Conservation (phyloP, 495 filamentous ascomycete species). For the Glonium stellatum region DNA sequence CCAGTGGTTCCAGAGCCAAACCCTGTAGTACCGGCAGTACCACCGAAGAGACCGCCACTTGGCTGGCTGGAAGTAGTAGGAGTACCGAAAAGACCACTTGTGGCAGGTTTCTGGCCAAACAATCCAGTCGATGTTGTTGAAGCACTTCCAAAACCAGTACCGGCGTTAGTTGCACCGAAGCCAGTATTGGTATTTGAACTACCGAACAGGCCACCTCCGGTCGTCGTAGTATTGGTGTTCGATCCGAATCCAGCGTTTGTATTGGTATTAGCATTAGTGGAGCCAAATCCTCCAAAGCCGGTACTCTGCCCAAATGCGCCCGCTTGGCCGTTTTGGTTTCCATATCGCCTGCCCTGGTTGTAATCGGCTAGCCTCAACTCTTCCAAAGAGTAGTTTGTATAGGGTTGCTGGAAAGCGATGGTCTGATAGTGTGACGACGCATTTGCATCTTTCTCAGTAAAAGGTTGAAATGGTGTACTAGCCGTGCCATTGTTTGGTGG, state of each 20-base stretch:
- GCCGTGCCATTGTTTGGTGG: slow-evolving; percentile 59
- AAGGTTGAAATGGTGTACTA: slow-evolving; percentile 61
- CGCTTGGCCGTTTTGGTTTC: slow-evolving; percentile 70
- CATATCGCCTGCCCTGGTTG: slow-evolving; percentile 71
- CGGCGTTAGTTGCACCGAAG: slow-evolving; percentile 32
- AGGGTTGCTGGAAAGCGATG: slow-evolving; percentile 77
- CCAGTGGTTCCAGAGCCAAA: slow-evolving; percentile 4
- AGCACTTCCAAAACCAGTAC: slow-evolving; percentile 39
- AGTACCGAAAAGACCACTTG: slow-evolving; percentile 19
- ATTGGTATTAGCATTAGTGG: slow-evolving; percentile 35
- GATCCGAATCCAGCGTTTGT: slow-evolving; percentile 42
- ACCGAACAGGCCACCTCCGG: slow-evolving; percentile 47
- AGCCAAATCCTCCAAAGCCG: slow-evolving; percentile 53
- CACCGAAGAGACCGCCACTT: slow-evolving; percentile 21
- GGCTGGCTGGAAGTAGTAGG: slow-evolving; percentile 15
- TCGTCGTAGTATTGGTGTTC: slow-evolving; percentile 33
- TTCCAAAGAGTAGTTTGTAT: slow-evolving; percentile 82
- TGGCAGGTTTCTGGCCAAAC: slow-evolving; percentile 41
- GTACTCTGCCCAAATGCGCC: slow-evolving; percentile 72
- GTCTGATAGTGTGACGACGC: slow-evolving; percentile 68
- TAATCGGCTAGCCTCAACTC: slow-evolving; percentile 89
- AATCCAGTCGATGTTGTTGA: slow-evolving; percentile 33
- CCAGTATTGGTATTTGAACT: slow-evolving; percentile 33
- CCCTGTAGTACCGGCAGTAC: slow-evolving; percentile 11
- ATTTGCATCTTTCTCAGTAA: slow-evolving; percentile 73